Base-by-base conservation (phyloP, 2,329 filamentous ascomycete species). In the Exophiala sp. region DNA sequence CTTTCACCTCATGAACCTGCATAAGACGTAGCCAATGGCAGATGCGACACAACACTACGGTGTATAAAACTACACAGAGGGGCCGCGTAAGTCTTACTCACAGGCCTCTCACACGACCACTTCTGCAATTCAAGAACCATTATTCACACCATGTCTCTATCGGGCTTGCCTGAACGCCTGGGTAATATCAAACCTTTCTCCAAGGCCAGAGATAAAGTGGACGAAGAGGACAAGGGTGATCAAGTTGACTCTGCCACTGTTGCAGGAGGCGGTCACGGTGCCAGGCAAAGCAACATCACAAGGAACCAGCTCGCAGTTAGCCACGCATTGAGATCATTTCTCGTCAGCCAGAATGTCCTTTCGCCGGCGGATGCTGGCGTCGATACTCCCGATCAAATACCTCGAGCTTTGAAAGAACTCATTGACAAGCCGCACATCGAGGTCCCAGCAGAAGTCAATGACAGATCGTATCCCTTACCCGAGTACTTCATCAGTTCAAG, bases 401-500 rank as follows among this genome's bases (percentile, higher is more conserved):
- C 58, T 42, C 47, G 46, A 12, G 36, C 55, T 12, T 39, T 63
- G 16, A 50, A 50, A 6, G 44, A 40, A 9, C 46, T 62, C 16
- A 41, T 63, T 43, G 47, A 57, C 39, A 61, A 58, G 40, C 55
- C 60, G 12, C 60, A 62, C 47, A 57, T 60, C 24, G 29, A 56
- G 12, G 60, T 63, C 20, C 62, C 62, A 11, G 12, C 45, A 24
- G 33, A 54, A 16, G 24, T 63, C 8, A 59, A 51, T 10, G 62
- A 63, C 34, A 49, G 60, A 18, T 59, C 58, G 16, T 54, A 62
- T 50, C 58, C 60, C 11, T 47, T 63, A 33, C 58, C 62, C 1
- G 60, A 63, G 42, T 63, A 63, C 39, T 62, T 63, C 24, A 59
- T 63, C 50, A 62, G 58, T 32, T 62, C 60, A 14, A 61, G 58